Evolutionary conservation across 208 protist species (phyloP), one percentile per base, ranked within the genome.

Genomic region (Leishmania tarentolae): DNA sequence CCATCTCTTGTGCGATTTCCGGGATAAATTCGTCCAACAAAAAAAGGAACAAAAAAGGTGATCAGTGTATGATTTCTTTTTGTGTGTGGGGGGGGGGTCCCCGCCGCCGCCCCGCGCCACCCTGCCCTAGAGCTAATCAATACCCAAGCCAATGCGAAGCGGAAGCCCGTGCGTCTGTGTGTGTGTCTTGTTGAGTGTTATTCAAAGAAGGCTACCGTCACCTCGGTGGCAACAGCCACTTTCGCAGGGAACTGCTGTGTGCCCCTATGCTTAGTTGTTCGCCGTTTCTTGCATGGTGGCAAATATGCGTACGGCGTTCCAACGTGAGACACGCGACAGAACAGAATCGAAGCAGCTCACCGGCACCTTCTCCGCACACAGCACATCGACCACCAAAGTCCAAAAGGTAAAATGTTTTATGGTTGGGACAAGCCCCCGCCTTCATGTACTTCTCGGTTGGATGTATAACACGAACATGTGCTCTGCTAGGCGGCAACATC

Each of bases 11-110:
- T 73, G 24, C 21, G 44, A 73, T 73, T 73, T 52, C 42, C 19
- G 69, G 69, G 35, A 53, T 44, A 53, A 52, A 52, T 52, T 73
- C 31, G 69, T 53, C 42, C 15, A 40, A 56, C n/a, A 11, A 50
- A 57, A 37, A 13, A 75, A 59, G 40, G 24, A n/a, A 75, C 19
- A 42, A 75, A 75, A 81, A 81, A 71, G 57, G 72, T 13, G 71
- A 76, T 46, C 8, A 75, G 24, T 35, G 66, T 21, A 42, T 37
- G 21, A 37, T 8, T 50, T 40, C 35, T 28, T 47, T 47, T 57
- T 46, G 50, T 21, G 44, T 1, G 11, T 4, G 24, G 24, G 56
- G 24, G 56, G n/a, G n/a, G n/a, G n/a, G n/a, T n/a, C n/a, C n/a
- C n/a, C n/a, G n/a, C n/a, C n/a, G n/a, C n/a, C n/a, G n/a, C n/a